Evolutionary conservation across 257 asterid genomes (phyloP).

Genomic region (Solanum chaucha): DNA sequence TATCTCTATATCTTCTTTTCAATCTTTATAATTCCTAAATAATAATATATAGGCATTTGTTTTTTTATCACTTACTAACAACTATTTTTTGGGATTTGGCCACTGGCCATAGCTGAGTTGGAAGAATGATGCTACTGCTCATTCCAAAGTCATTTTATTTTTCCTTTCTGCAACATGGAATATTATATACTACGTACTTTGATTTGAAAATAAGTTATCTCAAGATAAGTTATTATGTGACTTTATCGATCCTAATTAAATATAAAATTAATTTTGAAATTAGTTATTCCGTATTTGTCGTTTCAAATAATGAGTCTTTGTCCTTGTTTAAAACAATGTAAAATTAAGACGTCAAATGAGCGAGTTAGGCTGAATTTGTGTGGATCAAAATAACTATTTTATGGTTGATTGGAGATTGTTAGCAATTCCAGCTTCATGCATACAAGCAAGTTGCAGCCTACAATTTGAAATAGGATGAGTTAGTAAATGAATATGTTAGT

Average conservation of each 20-base stretch:
- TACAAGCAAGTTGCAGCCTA: background rate
- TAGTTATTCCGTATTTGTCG: rapidly evolving
- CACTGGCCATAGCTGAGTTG: background rate
- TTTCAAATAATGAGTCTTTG: background rate
- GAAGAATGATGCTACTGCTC: background rate
- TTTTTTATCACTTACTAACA: background rate
- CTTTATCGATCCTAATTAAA: too few relatives aligned
- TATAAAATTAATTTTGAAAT: rapidly evolving
- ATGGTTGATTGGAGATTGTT: rapidly evolving
- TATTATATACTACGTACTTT: background rate
- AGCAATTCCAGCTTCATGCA: background rate
- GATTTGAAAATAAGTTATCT: too few relatives aligned
- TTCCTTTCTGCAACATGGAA: background rate
- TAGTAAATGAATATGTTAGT: background rate
- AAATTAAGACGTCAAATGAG: background rate
- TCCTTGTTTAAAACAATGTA: background rate
- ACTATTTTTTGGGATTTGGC: background rate
- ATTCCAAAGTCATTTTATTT: background rate
- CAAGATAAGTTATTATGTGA: too few relatives aligned
- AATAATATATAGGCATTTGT: background rate
- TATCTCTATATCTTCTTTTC: background rate
- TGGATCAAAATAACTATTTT: background rate
- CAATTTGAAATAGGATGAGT: background rate
- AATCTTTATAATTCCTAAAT: background rate
- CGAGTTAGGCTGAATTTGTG: rapidly evolving